A percentile compares a stretch with the other conserved stretches of the same genome.
phyloP scores from a whole-genome alignment of 495 filamentous ascomycete species.

The Monascus purpureus region DNA sequence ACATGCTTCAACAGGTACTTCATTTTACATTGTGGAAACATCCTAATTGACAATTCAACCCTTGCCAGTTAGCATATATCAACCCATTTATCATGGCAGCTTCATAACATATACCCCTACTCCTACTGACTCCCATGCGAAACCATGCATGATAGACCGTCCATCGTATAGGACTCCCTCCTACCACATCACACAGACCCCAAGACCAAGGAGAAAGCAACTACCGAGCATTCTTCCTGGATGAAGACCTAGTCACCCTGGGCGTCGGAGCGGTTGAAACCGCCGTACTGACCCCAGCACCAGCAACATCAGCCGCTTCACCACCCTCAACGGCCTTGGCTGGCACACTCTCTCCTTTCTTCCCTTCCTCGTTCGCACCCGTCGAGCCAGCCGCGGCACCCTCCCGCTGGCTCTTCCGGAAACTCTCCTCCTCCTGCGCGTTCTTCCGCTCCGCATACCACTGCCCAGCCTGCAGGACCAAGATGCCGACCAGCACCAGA shows the following conservation, averaged over 20 bases:
- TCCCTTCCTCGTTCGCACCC: neutral
- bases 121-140: no score
- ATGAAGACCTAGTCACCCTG: neutral
- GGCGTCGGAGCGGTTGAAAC: neutral
- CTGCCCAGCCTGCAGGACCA: conserved; percentile 91
- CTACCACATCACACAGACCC: no score
- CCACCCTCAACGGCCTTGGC: conserved; percentile 1
- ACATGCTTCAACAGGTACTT: no score
- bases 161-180: no score
- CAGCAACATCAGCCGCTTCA: neutral
- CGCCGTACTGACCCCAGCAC: neutral
- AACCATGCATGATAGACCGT: no score
- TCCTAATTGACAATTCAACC: no score
- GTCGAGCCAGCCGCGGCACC: neutral
- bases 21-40: no score
- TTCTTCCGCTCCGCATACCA: conserved; percentile 98
- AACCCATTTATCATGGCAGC: no score
- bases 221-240: neutral
- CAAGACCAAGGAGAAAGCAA: conserved; percentile 2
- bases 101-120: no score
- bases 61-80: no score
- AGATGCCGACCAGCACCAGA: conserved; percentile 74
- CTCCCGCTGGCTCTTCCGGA: neutral
- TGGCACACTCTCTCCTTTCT: neutral
- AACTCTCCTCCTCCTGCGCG: conserved; percentile 42